Evolutionary conservation across 164 flowering plant genomes (phyloP).

Genomic region (Protea cynaroides): DNA sequence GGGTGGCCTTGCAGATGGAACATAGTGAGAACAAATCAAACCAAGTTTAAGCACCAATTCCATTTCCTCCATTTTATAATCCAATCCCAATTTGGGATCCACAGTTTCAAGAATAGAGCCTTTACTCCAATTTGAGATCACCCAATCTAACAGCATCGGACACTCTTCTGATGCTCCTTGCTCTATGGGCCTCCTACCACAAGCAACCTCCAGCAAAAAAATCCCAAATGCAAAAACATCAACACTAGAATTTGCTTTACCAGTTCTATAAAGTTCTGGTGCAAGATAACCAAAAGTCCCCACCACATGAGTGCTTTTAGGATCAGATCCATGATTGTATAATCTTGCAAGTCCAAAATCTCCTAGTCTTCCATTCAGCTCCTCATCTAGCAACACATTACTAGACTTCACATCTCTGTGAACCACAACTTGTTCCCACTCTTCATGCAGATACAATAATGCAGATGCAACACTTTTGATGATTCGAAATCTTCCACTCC

Average conservation of each 20-base stretch:
- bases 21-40: not conserved
- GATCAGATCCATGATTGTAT: constrained; percentile 10
- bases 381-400: constrained; percentile 1
- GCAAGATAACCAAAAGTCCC: constrained; percentile 12
- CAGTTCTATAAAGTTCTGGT: constrained; percentile 1
- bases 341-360: constrained; percentile 9
- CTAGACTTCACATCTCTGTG: constrained; percentile 10
- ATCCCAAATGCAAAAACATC: constrained; percentile 9
- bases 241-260: not conserved
- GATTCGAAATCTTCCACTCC: constrained; percentile 6
- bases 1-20: not conserved
- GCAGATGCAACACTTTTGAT: constrained; percentile 10
- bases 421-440: constrained; percentile 10
- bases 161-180: not conserved
- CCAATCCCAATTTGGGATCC: not conserved
- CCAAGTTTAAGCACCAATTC: not conserved
- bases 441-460: constrained; percentile 8
- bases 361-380: constrained; percentile 8
- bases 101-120: not conserved
- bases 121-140: not conserved
- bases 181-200: constrained; percentile 11
- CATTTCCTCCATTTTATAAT: not conserved
- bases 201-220: constrained; percentile 10
- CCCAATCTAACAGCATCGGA: not conserved
- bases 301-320: constrained; percentile 5